phyloP scores from a whole-genome alignment of 2,329 filamentous ascomycete species.

The Pestalotiopsis sp. region DNA sequence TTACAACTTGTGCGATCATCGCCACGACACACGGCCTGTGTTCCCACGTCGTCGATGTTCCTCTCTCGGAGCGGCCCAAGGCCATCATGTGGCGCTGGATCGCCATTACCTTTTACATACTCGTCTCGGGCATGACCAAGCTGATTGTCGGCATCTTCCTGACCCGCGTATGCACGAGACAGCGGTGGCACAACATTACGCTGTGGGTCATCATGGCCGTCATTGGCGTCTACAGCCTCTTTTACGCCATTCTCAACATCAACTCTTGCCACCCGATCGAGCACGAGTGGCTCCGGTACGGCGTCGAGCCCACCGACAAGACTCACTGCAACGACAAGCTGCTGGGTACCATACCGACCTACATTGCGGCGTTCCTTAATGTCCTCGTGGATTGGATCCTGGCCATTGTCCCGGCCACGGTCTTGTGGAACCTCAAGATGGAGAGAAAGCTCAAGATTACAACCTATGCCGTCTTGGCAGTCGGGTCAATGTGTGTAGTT shows the following conservation, averaged over 20 bases:
- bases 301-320: background rate
- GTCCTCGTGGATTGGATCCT: conserved; percentile 11
- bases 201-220: conserved; percentile 11
- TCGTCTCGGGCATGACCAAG: conserved; percentile 8
- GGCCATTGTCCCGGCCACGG: conserved; percentile 9
- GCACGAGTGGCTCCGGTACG: conserved; percentile 7
- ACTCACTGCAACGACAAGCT: background rate
- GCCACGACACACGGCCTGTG: background rate
- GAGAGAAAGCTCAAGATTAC: conserved; percentile 9
- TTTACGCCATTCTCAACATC: conserved; percentile 11
- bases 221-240: conserved; percentile 2
- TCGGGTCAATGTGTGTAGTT: conserved; percentile 13
- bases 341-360: conserved; percentile 8
- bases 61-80: conserved; percentile 3
- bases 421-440: conserved; percentile 15
- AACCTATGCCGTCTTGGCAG: conserved; percentile 10
- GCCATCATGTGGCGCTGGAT: conserved; percentile 13
- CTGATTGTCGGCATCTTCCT: conserved; percentile 7
- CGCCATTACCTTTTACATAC: conserved; percentile 8
- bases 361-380: conserved; percentile 5
- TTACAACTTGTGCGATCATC: background rate
- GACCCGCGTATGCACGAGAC: conserved; percentile 8
- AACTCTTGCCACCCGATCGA: conserved; percentile 8
- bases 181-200: conserved; percentile 10
- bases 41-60: conserved; percentile 6